A percentile compares a stretch with the other conserved stretches of the same genome.
These are phyloP conservation scores for Candida ulmi DNA, from an alignment of 805 yeast species.

Conservation along the genomic window DNA sequence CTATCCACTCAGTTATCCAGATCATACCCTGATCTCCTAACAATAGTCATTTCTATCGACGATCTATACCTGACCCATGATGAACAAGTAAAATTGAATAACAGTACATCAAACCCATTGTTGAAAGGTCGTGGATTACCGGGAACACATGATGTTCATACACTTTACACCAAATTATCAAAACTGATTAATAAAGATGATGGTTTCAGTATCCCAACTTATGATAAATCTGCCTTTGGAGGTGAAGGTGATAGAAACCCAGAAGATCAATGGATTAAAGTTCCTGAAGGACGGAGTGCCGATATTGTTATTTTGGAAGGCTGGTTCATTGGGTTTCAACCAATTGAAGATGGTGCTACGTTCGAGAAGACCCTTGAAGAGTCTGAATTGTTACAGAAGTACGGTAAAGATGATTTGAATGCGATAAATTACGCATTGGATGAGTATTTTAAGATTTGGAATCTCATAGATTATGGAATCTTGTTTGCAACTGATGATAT, in stretches of 20 bases:
- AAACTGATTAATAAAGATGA: conserved; percentile 22
- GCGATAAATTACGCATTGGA: conserved; percentile 48
- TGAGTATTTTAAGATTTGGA: conserved; percentile 52
- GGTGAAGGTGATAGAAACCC: conserved; percentile 79
- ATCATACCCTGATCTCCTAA: conserved; percentile 30
- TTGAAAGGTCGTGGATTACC: conserved; percentile 84
- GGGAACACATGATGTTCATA: conserved; percentile 78
- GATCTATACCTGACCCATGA: conserved; percentile 72
- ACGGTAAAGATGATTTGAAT: conserved; percentile 24
- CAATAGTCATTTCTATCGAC: conserved; percentile 67
- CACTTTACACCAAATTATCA: conserved; percentile 28
- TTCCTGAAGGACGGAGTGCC: conserved; percentile 30
- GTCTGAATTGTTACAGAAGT: conserved; percentile 20
- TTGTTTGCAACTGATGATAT: conserved; percentile 56
- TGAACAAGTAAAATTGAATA: conserved; percentile 48
- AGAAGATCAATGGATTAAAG: conserved; percentile 30
- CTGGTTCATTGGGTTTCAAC: conserved; percentile 81
- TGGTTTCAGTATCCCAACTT: conserved; percentile 48
- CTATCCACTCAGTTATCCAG: conserved; percentile 30
- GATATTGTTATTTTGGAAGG: conserved; percentile 84
- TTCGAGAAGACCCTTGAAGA: conserved; percentile 10
- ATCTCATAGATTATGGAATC: conserved; percentile 51
- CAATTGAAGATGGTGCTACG: conserved; percentile 29
- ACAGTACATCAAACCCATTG: conserved; percentile 43
- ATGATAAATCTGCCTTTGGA: conserved; percentile 64